phyloP scores from a whole-genome alignment of 1,284 basidiomycete species.

The Singerocomus inundabilis region DNA sequence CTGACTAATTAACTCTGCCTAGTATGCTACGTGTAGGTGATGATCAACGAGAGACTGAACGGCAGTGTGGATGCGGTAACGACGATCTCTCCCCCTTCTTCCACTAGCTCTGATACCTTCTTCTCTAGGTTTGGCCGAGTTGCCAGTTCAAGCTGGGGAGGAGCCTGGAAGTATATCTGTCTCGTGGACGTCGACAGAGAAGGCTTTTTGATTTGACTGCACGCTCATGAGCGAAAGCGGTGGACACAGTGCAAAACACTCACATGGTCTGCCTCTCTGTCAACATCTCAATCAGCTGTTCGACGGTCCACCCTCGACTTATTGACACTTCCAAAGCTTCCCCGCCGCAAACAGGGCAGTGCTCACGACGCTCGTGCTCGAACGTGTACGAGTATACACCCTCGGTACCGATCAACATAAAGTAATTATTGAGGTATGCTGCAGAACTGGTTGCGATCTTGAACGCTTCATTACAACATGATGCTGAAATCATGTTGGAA shows the following conservation, averaged over 20 bases:
- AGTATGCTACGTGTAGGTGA: constrained; percentile 51
- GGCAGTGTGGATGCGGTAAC: constrained; percentile 90
- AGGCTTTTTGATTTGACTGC: constrained; percentile 91
- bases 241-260: constrained; percentile 32
- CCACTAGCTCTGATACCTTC: constrained; percentile 78
- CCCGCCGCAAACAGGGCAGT: constrained; percentile 98
- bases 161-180: constrained; percentile 90
- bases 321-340: constrained; percentile 76
- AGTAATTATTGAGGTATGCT: constrained; percentile 96
- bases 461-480: constrained; percentile 99
- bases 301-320: constrained; percentile 72
- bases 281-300: constrained; percentile 82
- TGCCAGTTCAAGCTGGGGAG: constrained; percentile 82
- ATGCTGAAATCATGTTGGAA: constrained; percentile 53
- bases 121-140: constrained; percentile 90
- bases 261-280: constrained; percentile 86
- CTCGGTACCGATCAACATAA: constrained; percentile 96
- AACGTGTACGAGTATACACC: constrained; percentile 98
- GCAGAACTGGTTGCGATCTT: constrained; percentile 97
- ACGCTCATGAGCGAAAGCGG: neutral
- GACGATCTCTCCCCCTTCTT: constrained; percentile 72
- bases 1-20: constrained; percentile 27
- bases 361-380: constrained; percentile 87
- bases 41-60: constrained; percentile 75
- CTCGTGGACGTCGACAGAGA: constrained; percentile 69